Conservation (phyloP, 75 land plant genomes). For the Larix kaempferi region DNA sequence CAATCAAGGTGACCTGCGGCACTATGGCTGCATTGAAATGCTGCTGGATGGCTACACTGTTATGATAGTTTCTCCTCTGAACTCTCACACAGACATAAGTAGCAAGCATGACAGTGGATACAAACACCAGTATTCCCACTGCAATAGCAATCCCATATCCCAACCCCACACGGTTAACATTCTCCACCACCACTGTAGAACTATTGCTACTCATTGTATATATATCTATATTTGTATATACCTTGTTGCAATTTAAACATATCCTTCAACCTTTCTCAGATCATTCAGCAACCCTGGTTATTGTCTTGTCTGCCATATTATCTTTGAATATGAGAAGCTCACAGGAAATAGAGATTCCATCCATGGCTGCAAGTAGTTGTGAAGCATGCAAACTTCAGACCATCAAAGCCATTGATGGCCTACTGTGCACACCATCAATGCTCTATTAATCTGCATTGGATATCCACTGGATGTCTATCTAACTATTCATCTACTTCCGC, state of each 20-base stretch:
- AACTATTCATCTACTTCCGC: background rate
- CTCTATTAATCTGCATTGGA: background rate
- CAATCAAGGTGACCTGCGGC: background rate
- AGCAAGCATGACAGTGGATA: constrained; percentile 48
- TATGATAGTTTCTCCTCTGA: constrained; percentile 16
- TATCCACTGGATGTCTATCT: background rate
- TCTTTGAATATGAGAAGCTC: no score
- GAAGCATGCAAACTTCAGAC: background rate
- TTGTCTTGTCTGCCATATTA: no score
- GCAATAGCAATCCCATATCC: constrained; percentile 57
- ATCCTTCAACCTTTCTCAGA: background rate
- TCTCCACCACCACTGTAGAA: constrained; percentile 11
- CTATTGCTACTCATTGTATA: constrained; percentile 8
- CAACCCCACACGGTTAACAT: constrained; percentile 40
- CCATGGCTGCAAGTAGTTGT: background rate
- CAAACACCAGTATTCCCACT: constrained; percentile 43
- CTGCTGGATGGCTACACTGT: background rate
- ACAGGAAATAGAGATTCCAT: no score
- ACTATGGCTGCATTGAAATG: constrained; percentile 5
- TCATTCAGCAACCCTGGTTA: no score
- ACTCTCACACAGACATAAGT: constrained; percentile 44
- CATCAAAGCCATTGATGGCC: background rate
- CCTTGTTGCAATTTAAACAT: background rate
- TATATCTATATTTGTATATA: background rate
- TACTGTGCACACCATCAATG: background rate